These are phyloP conservation scores for Malus hybrid DNA, from an alignment of 331 rosid genomes.

Conservation along the genomic window DNA sequence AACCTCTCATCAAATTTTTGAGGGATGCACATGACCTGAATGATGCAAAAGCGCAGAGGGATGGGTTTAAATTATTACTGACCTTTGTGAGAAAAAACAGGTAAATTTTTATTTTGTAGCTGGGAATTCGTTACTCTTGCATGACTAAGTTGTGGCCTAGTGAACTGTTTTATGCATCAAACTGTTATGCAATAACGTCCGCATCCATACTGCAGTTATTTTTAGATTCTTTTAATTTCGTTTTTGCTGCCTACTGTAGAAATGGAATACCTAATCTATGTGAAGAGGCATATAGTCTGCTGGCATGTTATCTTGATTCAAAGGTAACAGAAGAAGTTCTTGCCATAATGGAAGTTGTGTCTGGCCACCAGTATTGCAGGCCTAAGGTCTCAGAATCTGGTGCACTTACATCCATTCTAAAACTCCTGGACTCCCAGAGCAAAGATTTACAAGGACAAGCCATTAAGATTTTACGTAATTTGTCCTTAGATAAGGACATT, in stretches of 20 bases:
- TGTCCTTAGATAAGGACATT: conserved; percentile 45
- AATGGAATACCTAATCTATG: conserved; percentile 20
- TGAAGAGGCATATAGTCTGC: conserved; percentile 40
- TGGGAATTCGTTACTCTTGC: not conserved
- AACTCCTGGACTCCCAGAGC: conserved; percentile 39
- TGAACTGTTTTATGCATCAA: not conserved
- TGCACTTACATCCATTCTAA: conserved; percentile 42
- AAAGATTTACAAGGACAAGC: conserved; percentile 43
- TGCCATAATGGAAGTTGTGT: conserved; percentile 55
- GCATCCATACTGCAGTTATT: not conserved
- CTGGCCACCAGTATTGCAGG: conserved; percentile 30
- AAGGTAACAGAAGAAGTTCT: conserved; percentile 57
- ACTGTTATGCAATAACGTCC: no score
- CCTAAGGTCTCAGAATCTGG: conserved; percentile 42
- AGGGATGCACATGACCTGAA: conserved; percentile 47
- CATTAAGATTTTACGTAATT: conserved; percentile 36
- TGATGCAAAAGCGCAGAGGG: conserved; percentile 47
- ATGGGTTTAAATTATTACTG: conserved; percentile 56
- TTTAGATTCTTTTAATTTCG: not conserved
- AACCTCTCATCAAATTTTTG: conserved; percentile 59
- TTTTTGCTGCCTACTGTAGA: conserved; percentile 39
- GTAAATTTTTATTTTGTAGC: conserved; percentile 19
- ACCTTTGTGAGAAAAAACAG: conserved; percentile 59
- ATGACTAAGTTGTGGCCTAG: not conserved
- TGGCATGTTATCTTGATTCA: conserved; percentile 55